phyloP scores from a whole-genome alignment of 148 eudicot species.

The Hydrangea macrophylla region DNA sequence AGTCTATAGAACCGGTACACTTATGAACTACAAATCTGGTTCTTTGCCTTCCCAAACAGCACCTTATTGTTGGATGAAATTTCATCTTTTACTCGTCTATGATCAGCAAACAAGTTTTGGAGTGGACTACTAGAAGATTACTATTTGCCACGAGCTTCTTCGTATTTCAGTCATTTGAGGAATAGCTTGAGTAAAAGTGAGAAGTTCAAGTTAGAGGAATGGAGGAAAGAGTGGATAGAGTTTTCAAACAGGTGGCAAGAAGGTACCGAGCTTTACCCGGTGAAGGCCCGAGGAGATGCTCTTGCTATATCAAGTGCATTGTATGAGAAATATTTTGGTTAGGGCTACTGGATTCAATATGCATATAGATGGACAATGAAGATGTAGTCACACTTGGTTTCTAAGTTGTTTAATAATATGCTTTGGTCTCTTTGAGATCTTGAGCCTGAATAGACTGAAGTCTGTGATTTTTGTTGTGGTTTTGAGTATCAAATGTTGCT shows the following conservation, averaged over 20 bases:
- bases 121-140: constrained; percentile 80
- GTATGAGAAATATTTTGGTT: constrained; percentile 53
- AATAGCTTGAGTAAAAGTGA: constrained; percentile 46
- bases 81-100: not conserved
- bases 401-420: too few species aligned
- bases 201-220: constrained; percentile 58
- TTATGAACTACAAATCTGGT: too few species aligned
- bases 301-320: constrained; percentile 51
- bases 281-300: constrained; percentile 68
- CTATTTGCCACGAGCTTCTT: constrained; percentile 90
- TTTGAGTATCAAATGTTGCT: too few species aligned
- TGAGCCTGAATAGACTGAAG: too few species aligned
- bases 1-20: too few species aligned
- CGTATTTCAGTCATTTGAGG: constrained; percentile 57
- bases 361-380: too few species aligned
- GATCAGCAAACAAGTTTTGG: constrained; percentile 91
- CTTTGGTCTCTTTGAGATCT: too few species aligned
- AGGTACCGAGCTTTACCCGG: constrained; percentile 55
- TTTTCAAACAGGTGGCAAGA: constrained; percentile 88
- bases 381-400: too few species aligned
- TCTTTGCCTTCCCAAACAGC: too few species aligned
- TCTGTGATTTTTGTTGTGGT: too few species aligned
- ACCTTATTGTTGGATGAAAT: not conserved
- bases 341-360: too few species aligned
- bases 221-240: constrained; percentile 88